phyloP scores from a whole-genome alignment of 2,329 filamentous ascomycete genomes.

The Biscogniauxia marginata region DNA sequence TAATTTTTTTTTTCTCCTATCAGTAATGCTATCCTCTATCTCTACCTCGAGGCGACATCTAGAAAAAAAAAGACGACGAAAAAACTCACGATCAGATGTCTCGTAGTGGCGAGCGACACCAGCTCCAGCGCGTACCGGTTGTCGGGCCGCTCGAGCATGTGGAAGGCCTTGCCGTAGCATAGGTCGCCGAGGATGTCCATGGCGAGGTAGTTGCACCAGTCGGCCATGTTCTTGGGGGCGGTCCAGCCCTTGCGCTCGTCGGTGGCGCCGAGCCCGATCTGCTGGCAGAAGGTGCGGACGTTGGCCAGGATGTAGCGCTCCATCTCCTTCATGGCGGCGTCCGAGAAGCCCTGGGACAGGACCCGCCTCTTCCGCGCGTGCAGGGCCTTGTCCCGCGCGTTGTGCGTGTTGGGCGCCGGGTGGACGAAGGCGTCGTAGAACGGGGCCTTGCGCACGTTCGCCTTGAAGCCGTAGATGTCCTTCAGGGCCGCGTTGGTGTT shows the following conservation, averaged over 20 bases:
- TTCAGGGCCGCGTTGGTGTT: conserved; percentile 69
- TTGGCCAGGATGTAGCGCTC: conserved; percentile 66
- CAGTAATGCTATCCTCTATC: background rate
- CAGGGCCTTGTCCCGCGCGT: conserved; percentile 64
- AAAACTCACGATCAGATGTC: conserved; percentile 63
- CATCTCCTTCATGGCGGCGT: conserved; percentile 64
- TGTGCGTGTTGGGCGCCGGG: conserved; percentile 71
- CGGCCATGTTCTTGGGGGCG: conserved; percentile 58
- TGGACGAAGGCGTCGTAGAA: conserved; percentile 75
- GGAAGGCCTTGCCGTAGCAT: conserved; percentile 61
- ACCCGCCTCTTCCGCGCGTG: conserved; percentile 72
- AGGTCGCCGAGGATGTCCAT: conserved; percentile 63
- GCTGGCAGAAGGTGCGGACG: conserved; percentile 64
- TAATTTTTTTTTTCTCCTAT: conserved; percentile 31
- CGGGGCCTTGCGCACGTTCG: conserved; percentile 65
- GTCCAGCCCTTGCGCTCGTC: conserved; percentile 57
- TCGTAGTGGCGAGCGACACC: conserved; percentile 65
- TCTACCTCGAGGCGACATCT: background rate
- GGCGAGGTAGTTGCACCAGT: conserved; percentile 61
- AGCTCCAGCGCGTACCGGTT: conserved; percentile 67
- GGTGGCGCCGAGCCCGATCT: conserved; percentile 44
- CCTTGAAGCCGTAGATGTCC: conserved; percentile 63
- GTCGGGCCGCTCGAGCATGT: conserved; percentile 57
- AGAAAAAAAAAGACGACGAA: background rate
- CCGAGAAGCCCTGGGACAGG: conserved; percentile 70